phyloP scores from a whole-genome alignment of 352 stramenopile genomes.

The Phytophthora pinifolia region DNA sequence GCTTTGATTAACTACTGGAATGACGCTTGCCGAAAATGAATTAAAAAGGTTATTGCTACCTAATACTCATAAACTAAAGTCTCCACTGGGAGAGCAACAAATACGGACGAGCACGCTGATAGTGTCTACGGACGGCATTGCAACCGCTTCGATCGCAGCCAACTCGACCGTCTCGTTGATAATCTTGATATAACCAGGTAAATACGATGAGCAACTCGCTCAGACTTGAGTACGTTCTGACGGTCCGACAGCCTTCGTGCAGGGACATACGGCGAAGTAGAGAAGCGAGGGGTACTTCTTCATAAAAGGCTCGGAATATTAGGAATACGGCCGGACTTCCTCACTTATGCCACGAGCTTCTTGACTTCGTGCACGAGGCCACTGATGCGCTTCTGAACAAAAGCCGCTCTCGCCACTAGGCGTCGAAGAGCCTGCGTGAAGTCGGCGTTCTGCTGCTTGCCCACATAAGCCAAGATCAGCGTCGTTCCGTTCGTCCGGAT shows the following conservation, averaged over 20 bases:
- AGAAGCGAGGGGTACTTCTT: too few relatives aligned
- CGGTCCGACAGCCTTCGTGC: too few relatives aligned
- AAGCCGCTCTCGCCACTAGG: conserved; percentile 49
- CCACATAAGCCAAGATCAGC: conserved; percentile 56
- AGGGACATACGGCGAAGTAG: too few relatives aligned
- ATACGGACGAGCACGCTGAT: conserved; percentile 14
- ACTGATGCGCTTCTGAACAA: conserved; percentile 57
- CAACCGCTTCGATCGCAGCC: conserved; percentile 23
- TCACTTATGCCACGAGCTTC: conserved; percentile 21
- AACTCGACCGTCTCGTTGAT: conserved; percentile 10
- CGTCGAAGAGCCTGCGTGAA: conserved; percentile 46
- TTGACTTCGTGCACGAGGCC: conserved; percentile 32
- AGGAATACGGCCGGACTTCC: conserved; percentile 5
- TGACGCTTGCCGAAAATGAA: conserved; percentile 1
- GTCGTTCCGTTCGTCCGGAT: conserved; percentile 68
- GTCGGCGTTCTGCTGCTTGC: conserved; percentile 38
- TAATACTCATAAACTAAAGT: conserved; percentile 18
- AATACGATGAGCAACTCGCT: conserved; percentile 16
- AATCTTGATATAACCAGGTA: conserved; percentile 18
- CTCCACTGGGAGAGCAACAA: conserved; percentile 6
- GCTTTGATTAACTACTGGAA: conserved; percentile 14
- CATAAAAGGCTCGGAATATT: conserved; percentile 14
- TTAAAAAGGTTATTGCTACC: conserved; percentile 9
- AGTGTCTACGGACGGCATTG: conserved; percentile 12
- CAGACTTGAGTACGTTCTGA: conserved; percentile 4